phyloP scores from a whole-genome alignment of 257 asterid genomes.

The Euphrasia confusa region DNA sequence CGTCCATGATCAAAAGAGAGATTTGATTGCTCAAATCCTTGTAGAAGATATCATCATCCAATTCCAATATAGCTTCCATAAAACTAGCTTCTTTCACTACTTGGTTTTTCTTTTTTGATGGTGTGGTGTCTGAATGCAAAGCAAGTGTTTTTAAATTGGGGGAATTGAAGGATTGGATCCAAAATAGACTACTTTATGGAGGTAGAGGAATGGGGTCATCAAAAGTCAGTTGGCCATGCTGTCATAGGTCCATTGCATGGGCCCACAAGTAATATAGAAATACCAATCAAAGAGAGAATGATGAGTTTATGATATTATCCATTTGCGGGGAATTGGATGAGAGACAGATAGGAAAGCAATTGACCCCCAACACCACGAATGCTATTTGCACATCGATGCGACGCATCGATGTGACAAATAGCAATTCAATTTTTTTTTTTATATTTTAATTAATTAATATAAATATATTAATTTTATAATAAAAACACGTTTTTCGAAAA shows the following conservation, averaged over 20 bases:
- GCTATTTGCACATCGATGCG: too few relatives aligned
- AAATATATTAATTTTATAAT: too few relatives aligned
- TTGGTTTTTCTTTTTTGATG: neutral
- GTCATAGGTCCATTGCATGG: constrained; percentile 33
- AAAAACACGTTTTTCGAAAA: too few relatives aligned
- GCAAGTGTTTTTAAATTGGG: constrained; percentile 37
- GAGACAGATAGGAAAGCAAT: constrained; percentile 22
- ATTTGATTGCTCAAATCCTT: constrained; percentile 81
- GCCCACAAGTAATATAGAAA: constrained; percentile 30
- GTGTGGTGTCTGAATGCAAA: neutral
- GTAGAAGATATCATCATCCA: constrained; percentile 78
- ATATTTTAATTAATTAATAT: too few relatives aligned
- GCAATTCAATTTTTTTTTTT: too few relatives aligned
- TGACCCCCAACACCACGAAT: too few relatives aligned
- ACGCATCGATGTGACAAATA: too few relatives aligned
- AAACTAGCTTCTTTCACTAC: neutral
- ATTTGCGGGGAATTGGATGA: constrained; percentile 34
- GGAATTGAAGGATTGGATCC: constrained; percentile 35
- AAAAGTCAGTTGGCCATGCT: constrained; percentile 45
- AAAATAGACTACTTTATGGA: constrained; percentile 29
- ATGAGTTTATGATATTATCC: constrained; percentile 42
- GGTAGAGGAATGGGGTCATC: constrained; percentile 62
- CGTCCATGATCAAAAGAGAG: constrained; percentile 85
- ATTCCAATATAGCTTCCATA: constrained; percentile 55
- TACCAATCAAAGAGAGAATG: constrained; percentile 1